Conservation (phyloP, 371 early-diverging fungal genomes). For the Rhizomucor pusillus region DNA sequence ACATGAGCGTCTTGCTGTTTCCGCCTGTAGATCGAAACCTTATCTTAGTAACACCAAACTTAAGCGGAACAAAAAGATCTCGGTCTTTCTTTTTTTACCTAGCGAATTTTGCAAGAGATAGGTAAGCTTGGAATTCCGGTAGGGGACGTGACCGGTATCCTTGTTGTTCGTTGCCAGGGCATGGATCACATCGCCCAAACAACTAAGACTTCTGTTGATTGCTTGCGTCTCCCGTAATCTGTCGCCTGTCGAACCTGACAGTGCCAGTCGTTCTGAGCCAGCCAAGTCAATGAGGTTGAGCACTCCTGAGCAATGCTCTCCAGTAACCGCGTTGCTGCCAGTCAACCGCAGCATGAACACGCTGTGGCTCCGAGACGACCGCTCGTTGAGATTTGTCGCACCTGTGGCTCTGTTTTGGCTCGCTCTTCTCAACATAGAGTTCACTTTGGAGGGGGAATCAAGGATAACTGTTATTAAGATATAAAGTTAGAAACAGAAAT, state of each 20-base stretch:
- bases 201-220: conserved; percentile 95
- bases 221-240: conserved; percentile 94
- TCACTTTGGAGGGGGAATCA: conserved; percentile 72
- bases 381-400: conserved; percentile 91
- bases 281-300: conserved; percentile 96
- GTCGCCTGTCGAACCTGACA: conserved; percentile 89
- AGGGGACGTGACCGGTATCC: conserved; percentile 89
- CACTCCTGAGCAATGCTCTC: conserved; percentile 71
- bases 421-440: conserved; percentile 69
- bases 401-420: conserved; percentile 85
- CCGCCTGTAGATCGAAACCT: conserved; percentile 50
- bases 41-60: too few relatives aligned
- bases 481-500: not conserved
- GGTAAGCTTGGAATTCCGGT: conserved; percentile 97
- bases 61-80: conserved; percentile 1
- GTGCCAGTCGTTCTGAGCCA: conserved; percentile 92
- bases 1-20: conserved; percentile 97
- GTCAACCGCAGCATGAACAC: conserved; percentile 83
- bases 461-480: conserved; percentile 35
- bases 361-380: conserved; percentile 95
- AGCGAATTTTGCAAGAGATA: conserved; percentile 90
- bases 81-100: conserved; percentile 29
- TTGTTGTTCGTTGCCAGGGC: conserved; percentile 72
- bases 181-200: conserved; percentile 93
- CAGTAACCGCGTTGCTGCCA: conserved; percentile 71